These are phyloP conservation scores for Yamadazyma insecticola DNA, from an alignment of 805 yeast genomes.

Conservation along the genomic window DNA sequence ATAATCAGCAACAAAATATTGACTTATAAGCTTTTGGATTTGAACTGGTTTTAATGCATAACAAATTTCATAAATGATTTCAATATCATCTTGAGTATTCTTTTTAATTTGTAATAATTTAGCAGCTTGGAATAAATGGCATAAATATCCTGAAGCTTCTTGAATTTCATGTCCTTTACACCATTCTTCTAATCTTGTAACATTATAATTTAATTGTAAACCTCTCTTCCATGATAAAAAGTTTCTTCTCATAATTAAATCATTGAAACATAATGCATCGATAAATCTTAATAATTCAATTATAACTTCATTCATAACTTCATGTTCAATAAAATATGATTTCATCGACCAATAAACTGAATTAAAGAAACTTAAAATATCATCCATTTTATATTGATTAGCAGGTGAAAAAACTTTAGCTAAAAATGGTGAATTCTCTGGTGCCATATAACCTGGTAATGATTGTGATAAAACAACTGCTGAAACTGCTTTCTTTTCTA, in stretches of 20 bases:
- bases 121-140: constrained; percentile 88
- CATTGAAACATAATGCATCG: constrained; percentile 93
- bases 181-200: constrained; percentile 97
- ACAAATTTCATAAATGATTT: constrained; percentile 90
- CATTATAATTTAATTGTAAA: constrained; percentile 91
- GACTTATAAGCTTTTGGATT: constrained; percentile 85
- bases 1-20: constrained; percentile 88
- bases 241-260: constrained; percentile 88
- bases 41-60: constrained; percentile 93
- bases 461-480: constrained; percentile 94
- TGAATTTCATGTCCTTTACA: constrained; percentile 89
- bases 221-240: constrained; percentile 98
- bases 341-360: constrained; percentile 91
- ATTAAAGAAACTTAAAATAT: constrained; percentile 82
- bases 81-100: constrained; percentile 83
- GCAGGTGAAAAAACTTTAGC: constrained; percentile 74
- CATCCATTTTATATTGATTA: constrained; percentile 87
- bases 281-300: constrained; percentile 79
- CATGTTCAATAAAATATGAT: constrained; percentile 79
- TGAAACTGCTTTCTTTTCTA: constrained; percentile 89
- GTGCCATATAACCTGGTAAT: constrained; percentile 91
- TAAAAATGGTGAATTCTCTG: constrained; percentile 75
- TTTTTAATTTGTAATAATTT: constrained; percentile 89
- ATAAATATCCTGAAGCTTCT: constrained; percentile 79
- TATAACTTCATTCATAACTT: constrained; percentile 79